Evolutionary conservation across 805 yeast genomes (phyloP).

Genomic region (Yarrowia phangngaensis): DNA sequence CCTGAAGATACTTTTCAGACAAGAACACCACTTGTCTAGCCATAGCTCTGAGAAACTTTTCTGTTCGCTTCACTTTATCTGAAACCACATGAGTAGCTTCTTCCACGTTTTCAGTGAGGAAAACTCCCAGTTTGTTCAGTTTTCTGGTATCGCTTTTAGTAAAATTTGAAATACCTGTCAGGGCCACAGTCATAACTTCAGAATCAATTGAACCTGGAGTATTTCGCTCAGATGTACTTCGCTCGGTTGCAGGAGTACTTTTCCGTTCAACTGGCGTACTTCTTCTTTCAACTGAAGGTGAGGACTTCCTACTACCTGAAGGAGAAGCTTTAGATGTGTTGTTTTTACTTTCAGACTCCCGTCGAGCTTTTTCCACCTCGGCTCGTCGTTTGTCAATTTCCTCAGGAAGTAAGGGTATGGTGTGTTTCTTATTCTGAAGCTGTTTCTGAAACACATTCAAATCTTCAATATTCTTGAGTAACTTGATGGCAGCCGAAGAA

Average conservation of each 20-base stretch:
- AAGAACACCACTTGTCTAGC: slow-evolving; percentile 44
- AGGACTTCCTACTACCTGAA: too few species aligned
- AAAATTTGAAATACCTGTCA: slow-evolving; percentile 29
- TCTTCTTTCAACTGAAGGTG: too few species aligned
- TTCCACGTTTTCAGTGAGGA: slow-evolving; percentile 42
- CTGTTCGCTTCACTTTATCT: slow-evolving; percentile 79
- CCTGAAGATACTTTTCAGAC: slow-evolving; percentile 29
- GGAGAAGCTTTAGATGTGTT: too few species aligned
- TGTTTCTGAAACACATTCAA: slow-evolving; percentile 51
- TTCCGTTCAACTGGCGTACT: too few species aligned
- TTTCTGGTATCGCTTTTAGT: slow-evolving; percentile 26
- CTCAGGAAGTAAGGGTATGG: slow-evolving; percentile 44
- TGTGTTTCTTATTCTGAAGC: slow-evolving; percentile 53
- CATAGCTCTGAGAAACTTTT: slow-evolving; percentile 72
- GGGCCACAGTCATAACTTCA: slow-evolving; percentile 27
- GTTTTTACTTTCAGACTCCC: slow-evolving; percentile 2
- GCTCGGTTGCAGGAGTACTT: slow-evolving; percentile 3
- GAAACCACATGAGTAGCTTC: slow-evolving; percentile 56
- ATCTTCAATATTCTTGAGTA: slow-evolving; percentile 58
- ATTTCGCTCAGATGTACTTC: background rate
- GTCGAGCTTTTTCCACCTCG: slow-evolving; percentile 17
- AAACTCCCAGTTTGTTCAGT: slow-evolving; percentile 53
- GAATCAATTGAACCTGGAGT: too few species aligned
- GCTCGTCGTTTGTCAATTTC: slow-evolving; percentile 41
- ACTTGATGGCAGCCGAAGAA: slow-evolving; percentile 57